Conservation (phyloP, 1,284 basidiomycete species). For the Abortiporus biennis region DNA sequence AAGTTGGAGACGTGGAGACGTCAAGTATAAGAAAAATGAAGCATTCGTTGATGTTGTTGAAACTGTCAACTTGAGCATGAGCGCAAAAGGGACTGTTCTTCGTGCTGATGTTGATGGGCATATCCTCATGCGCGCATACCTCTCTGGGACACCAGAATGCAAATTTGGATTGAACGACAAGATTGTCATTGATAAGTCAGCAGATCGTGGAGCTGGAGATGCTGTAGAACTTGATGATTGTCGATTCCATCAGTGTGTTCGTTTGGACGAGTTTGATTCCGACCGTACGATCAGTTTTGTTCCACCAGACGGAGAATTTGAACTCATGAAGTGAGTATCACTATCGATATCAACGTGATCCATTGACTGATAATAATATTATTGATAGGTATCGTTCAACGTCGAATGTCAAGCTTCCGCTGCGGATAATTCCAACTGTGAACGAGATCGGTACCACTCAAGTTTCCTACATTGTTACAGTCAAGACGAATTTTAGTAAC, state of each 20-base stretch:
- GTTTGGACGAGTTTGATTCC: conserved; percentile 90
- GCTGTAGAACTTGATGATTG: conserved; percentile 97
- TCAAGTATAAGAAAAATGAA: conserved; percentile 98
- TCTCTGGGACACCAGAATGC: conserved; percentile 94
- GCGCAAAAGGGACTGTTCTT: conserved; percentile 87
- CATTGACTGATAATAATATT: neutral
- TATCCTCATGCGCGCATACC: conserved; percentile 96
- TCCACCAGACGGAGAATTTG: conserved; percentile 98
- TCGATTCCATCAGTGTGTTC: conserved; percentile 98
- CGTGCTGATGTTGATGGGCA: conserved; percentile 98
- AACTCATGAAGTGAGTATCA: conserved; percentile 80
- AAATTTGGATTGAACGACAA: conserved; percentile 99
- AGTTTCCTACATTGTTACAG: conserved; percentile 87
- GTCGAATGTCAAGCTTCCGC: conserved; percentile 90
- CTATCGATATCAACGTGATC: conserved; percentile 7
- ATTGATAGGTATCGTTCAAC: conserved; percentile 84
- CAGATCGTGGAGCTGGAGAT: conserved; percentile 58
- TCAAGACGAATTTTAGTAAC: conserved; percentile 86
- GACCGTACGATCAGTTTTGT: conserved; percentile 94
- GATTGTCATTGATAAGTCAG: conserved; percentile 89
- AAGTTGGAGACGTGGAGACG: conserved; percentile 89
- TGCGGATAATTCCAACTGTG: conserved; percentile 87
- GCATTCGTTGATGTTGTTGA: conserved; percentile 98
- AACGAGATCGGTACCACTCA: conserved; percentile 88
- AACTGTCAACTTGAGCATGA: conserved; percentile 95